A percentile compares a stretch with the other conserved stretches of the same genome.
Evolutionary conservation across 2,329 filamentous ascomycete genomes (phyloP).

Genomic region (Coniochaeta sp.): DNA sequence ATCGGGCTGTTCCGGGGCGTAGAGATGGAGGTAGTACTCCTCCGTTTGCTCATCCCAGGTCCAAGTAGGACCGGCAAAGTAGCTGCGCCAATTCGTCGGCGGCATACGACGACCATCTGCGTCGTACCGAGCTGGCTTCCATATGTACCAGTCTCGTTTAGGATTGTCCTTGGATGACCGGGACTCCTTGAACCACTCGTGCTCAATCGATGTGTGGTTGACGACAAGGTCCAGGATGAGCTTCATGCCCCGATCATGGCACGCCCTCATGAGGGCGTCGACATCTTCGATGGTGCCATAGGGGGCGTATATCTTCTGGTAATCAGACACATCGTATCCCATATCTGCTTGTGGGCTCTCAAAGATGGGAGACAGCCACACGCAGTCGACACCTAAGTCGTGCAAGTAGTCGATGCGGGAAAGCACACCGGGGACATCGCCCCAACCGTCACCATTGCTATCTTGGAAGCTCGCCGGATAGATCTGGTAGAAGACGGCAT

Average conservation of each 20-base stretch:
- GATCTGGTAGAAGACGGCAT: conserved; percentile 40
- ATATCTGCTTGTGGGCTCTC: conserved; percentile 56
- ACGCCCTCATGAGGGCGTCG: conserved; percentile 52
- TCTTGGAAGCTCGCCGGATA: conserved; percentile 50
- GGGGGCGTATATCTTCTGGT: conserved; percentile 47
- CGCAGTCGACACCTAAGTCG: conserved; percentile 49
- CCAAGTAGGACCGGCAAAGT: conserved; percentile 44
- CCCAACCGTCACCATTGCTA: conserved; percentile 50
- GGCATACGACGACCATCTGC: conserved; percentile 44
- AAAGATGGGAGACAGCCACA: conserved; percentile 45
- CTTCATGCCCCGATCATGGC: conserved; percentile 55
- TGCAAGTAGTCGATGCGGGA: conserved; percentile 56
- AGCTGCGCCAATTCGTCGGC: conserved; percentile 50
- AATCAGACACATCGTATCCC: conserved; percentile 56
- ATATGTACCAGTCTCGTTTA: conserved; percentile 60
- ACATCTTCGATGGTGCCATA: conserved; percentile 65
- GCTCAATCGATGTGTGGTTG: conserved; percentile 57
- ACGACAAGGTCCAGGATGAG: conserved; percentile 67
- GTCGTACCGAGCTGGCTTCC: conserved; percentile 51
- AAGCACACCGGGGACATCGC: conserved; percentile 57
- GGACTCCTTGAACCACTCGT: conserved; percentile 52
- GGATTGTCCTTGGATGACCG: conserved; percentile 40
- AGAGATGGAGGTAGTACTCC: conserved; percentile 55
- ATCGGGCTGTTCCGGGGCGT: conserved; percentile 64
- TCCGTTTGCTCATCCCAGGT: conserved; percentile 42